phyloP scores from a whole-genome alignment of 106 monocot species.

The Dactylorhiza incarnata region DNA sequence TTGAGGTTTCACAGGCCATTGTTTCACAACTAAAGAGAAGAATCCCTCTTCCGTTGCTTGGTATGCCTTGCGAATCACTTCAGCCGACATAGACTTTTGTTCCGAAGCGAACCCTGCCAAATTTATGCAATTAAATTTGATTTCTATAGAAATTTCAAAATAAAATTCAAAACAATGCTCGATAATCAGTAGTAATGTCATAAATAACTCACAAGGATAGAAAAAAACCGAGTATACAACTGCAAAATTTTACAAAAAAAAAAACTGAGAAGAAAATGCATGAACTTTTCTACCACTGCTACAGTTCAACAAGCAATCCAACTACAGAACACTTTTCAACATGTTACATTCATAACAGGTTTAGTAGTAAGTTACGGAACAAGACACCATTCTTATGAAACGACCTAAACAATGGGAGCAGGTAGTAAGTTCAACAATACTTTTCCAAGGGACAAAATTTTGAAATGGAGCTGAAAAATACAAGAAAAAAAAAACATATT shows the following conservation, averaged over 20 bases:
- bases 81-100: constrained; percentile 21
- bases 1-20: constrained; percentile 30
- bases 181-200: neutral
- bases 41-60: constrained; percentile 30
- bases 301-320: constrained; percentile 1
- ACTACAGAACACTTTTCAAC: neutral
- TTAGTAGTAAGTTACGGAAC: neutral
- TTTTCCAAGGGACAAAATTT: neutral
- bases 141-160: neutral
- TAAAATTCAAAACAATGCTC: neutral
- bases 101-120: constrained; percentile 23
- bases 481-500: neutral
- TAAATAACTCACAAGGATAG: neutral
- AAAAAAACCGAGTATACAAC: neutral
- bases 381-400: neutral
- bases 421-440: neutral
- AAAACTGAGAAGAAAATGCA: neutral
- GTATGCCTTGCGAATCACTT: constrained; percentile 22
- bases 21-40: constrained; percentile 20
- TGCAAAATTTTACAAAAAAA: neutral
- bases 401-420: neutral
- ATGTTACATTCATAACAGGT: neutral
- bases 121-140: neutral
- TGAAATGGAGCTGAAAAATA: neutral
- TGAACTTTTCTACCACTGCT: neutral